Percentiles rank a stretch among this genome's conserved stretches.
Conservation (phyloP, 805 yeast genomes). For the Kodamaea fukazawae region DNA sequence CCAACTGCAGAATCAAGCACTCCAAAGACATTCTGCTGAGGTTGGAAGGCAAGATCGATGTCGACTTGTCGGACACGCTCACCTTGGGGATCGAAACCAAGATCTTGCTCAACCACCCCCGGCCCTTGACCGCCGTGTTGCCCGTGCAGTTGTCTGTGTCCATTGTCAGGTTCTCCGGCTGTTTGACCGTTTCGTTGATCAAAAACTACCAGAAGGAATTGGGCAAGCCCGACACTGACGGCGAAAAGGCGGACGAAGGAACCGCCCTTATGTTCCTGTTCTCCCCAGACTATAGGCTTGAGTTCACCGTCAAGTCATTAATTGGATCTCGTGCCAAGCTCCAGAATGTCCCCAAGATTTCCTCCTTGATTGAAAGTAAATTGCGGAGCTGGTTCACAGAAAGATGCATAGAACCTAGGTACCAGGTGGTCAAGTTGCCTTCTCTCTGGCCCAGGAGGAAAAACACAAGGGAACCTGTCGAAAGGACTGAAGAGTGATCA, state of each 20-base stretch:
- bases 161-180: slow-evolving; percentile 86
- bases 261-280: slow-evolving; percentile 86
- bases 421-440: slow-evolving; percentile 80
- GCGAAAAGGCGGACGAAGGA: slow-evolving; percentile 26
- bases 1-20: slow-evolving; percentile 81
- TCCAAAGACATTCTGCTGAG: slow-evolving; percentile 52
- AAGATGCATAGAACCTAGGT: slow-evolving; percentile 90
- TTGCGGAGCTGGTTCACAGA: slow-evolving; percentile 88
- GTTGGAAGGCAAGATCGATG: slow-evolving; percentile 85
- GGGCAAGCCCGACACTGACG: slow-evolving; percentile 9
- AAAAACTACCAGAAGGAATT: slow-evolving; percentile 41
- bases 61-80: slow-evolving; percentile 81
- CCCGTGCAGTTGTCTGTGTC: slow-evolving; percentile 87
- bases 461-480: slow-evolving; percentile 22
- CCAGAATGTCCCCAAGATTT: slow-evolving; percentile 89
- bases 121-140: slow-evolving; percentile 77
- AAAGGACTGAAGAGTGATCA: too few species aligned
- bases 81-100: slow-evolving; percentile 84
- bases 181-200: slow-evolving; percentile 73
- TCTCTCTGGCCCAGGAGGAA: slow-evolving; percentile 73
- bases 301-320: slow-evolving; percentile 81
- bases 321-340: slow-evolving; percentile 91
- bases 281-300: slow-evolving; percentile 86
- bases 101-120: slow-evolving; percentile 75
- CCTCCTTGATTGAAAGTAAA: slow-evolving; percentile 77